Percentiles rank a stretch among this genome's conserved stretches.
Evolutionary conservation across 2,329 filamentous ascomycete species (phyloP).

Genomic region (Penicillium fuscoglaucum): DNA sequence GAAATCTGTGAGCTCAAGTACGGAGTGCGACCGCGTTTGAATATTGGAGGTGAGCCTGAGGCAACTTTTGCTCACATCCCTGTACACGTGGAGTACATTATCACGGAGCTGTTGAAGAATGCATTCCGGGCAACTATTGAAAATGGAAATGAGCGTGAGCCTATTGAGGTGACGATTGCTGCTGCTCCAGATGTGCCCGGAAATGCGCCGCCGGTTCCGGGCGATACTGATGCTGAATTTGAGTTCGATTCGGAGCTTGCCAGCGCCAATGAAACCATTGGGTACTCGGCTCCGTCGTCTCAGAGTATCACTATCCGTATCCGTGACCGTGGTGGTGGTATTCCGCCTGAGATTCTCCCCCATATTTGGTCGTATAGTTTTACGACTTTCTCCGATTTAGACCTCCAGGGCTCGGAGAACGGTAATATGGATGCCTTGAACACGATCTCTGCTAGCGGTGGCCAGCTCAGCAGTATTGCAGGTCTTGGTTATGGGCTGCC

Average conservation of each 20-base stretch:
- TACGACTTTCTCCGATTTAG: constrained; percentile 81
- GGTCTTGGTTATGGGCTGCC: constrained; percentile 92
- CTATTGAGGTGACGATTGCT: constrained; percentile 89
- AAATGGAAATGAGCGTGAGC: constrained; percentile 72
- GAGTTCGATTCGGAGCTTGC: constrained; percentile 31
- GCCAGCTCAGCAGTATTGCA: constrained; percentile 79
- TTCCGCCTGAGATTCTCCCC: constrained; percentile 76
- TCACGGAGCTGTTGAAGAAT: constrained; percentile 95
- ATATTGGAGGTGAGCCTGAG: constrained; percentile 80
- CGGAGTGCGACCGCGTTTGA: constrained; percentile 76
- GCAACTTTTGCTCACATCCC: constrained; percentile 93
- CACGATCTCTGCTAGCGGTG: constrained; percentile 70
- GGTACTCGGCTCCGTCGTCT: constrained; percentile 47
- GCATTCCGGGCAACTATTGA: constrained; percentile 93
- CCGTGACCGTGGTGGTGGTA: constrained; percentile 91
- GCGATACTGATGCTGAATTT: constrained; percentile 34
- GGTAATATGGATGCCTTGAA: constrained; percentile 68
- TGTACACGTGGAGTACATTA: constrained; percentile 95
- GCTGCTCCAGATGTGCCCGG: constrained; percentile 58
- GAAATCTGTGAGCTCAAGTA: constrained; percentile 98
- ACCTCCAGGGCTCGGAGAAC: constrained; percentile 51
- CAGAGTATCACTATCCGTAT: constrained; percentile 94
- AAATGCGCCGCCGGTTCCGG: constrained; percentile 30
- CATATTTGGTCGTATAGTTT: constrained; percentile 98
- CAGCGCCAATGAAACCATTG: constrained; percentile 36